These are phyloP conservation scores for Russula sp. DNA, from an alignment of 768 basidiomycete genomes.

Conservation along the genomic window DNA sequence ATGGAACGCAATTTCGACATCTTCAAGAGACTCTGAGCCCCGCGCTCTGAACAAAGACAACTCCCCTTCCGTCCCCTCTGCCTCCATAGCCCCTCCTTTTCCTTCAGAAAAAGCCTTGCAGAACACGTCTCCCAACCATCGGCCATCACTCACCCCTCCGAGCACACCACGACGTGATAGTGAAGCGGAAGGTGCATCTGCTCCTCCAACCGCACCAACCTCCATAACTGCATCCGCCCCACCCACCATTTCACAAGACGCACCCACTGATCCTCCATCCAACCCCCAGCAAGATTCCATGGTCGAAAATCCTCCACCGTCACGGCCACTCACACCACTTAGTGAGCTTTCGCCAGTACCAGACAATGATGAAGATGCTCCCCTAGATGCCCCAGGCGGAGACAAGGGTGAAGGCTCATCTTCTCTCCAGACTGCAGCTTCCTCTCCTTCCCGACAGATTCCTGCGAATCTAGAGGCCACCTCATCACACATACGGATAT, in stretches of 20 bases:
- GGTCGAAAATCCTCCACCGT: constrained; percentile 34
- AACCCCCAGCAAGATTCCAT: constrained; percentile 30
- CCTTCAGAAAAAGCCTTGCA: constrained; percentile 14
- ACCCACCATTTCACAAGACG: constrained; percentile 30
- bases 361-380: constrained; percentile 51
- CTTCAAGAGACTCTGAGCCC: constrained; percentile 23
- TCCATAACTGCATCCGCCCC: background rate
- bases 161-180: constrained; percentile 25
- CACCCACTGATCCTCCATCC: constrained; percentile 22
- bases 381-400: constrained; percentile 39
- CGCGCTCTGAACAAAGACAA: constrained; percentile 24
- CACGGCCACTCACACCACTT: constrained; percentile 66
- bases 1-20: constrained; percentile 18
- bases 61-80: constrained; percentile 17
- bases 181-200: constrained; percentile 12
- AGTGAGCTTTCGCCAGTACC: constrained; percentile 73
- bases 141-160: constrained; percentile 25
- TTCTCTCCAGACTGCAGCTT: constrained; percentile 12
- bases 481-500: constrained; percentile 23
- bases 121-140: constrained; percentile 21
- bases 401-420: constrained; percentile 29
- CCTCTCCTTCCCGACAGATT: constrained; percentile 20
- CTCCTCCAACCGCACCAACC: background rate
- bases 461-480: constrained; percentile 16
- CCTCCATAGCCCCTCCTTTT: constrained; percentile 15